Evolutionary conservation across 1,284 basidiomycete species (phyloP), one percentile per base, ranked within the genome.

Genomic region (Fomitopsis schrenkii): DNA sequence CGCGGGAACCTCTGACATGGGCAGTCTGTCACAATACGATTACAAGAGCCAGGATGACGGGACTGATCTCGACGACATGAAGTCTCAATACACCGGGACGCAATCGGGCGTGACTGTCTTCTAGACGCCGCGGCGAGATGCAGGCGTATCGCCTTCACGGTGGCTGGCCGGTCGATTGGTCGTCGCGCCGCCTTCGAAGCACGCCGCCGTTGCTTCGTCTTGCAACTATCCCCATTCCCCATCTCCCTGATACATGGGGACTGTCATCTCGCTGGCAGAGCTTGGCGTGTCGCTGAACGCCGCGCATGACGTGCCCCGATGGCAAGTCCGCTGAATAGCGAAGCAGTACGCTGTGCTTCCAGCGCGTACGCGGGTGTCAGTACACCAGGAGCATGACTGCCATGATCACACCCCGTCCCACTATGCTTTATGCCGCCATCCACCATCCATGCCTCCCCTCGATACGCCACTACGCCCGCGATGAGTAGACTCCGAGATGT

Each of bases 1-100:
- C 55, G 82, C 91, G 19, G 90, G 91, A 14, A 79, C 83, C n/a
- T 89, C 87, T 55, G 91, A 93, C 69, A 76, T 90, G 70, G 91
- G 89, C 52, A 91, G 89, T 71, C 71, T 90, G 59, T 89, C 87
- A 46, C 83, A 83, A 68, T 93, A 90, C 67, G 91, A 93, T 71
- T 93, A 94, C 77, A 93, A 93, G 84, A 92, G 90, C 69, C 90
- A 92, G 72, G 91, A 93, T 66, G 91, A 90, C 63, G 81, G 82
- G 45, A 82, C 77, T 33, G 91, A 93, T 70, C 70, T 86, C 69
- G 91, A 93, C 71, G 91, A 93, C 72, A 84, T 93, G 82, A 91
- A 91, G 77, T 88, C 86, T 60, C 91, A 93, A 74, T 93, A 93
- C 73, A 80, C 88, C 14, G 89, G 88, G 48, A 92, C 90, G 14